These are phyloP conservation scores for Dichotomopilus funicola DNA, from an alignment of 2,329 filamentous ascomycete genomes.

Conservation along the genomic window DNA sequence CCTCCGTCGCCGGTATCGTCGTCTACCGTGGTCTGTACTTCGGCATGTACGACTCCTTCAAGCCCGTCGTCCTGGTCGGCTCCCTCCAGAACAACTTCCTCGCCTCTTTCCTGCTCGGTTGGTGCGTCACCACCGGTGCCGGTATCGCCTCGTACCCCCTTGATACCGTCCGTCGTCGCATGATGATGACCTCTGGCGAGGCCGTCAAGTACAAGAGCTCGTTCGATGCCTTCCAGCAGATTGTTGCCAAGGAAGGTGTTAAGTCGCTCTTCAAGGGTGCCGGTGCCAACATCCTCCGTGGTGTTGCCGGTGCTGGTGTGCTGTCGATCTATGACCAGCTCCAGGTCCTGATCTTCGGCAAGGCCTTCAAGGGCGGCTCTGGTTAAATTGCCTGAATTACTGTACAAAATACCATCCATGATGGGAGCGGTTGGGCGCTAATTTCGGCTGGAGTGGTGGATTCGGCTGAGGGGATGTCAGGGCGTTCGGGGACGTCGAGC, in stretches of 20 bases:
- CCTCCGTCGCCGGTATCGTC: slow-evolving; percentile 96
- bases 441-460: slow-evolving; percentile 22
- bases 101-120: slow-evolving; percentile 97
- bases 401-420: slow-evolving; percentile 30
- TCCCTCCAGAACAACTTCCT: slow-evolving; percentile 96
- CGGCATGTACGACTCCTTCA: slow-evolving; percentile 99
- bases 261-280: slow-evolving; percentile 99
- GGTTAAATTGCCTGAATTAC: slow-evolving; percentile 43
- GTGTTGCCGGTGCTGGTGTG: slow-evolving; percentile 99
- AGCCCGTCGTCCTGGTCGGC: slow-evolving; percentile 94
- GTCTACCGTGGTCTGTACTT: slow-evolving; percentile 99
- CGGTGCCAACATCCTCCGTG: slow-evolving; percentile 99
- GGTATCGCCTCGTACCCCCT: slow-evolving; percentile 99
- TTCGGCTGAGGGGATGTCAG: slow-evolving; percentile 17
- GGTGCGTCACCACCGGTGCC: slow-evolving; percentile 99
- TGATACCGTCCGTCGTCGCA: slow-evolving; percentile 99
- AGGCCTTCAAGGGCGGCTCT: slow-evolving; percentile 81
- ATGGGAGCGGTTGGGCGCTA: slow-evolving; percentile 36
- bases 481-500: slow-evolving; percentile 36
- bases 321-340: slow-evolving; percentile 99
- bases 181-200: slow-evolving; percentile 99
- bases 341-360: slow-evolving; percentile 98
- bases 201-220: slow-evolving; percentile 99
- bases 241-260: slow-evolving; percentile 94
- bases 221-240: slow-evolving; percentile 91